These are phyloP conservation scores for Naematelia encephala DNA, from an alignment of 768 basidiomycete species.

Conservation along the genomic window DNA sequence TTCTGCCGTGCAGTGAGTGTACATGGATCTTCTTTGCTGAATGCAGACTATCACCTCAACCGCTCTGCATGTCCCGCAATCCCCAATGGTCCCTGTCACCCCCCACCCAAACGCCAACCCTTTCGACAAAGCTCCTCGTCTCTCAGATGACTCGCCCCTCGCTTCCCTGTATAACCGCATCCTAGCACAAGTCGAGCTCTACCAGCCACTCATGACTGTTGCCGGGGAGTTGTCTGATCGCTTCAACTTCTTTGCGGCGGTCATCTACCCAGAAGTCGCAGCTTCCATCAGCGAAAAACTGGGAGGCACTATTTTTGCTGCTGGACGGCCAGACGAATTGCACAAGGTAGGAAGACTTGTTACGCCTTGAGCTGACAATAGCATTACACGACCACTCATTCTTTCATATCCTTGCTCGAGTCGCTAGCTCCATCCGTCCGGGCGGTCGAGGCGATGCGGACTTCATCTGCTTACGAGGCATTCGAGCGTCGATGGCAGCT, in stretches of 20 bases:
- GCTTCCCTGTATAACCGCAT: constrained; percentile 76
- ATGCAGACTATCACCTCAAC: constrained; percentile 65
- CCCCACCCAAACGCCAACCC: constrained; percentile 60
- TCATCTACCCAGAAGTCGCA: constrained; percentile 83
- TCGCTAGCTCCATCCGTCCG: constrained; percentile 71
- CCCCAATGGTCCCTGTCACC: constrained; percentile 68
- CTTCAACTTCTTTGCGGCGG: constrained; percentile 81
- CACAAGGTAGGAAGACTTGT: constrained; percentile 62
- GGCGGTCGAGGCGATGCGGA: constrained; percentile 68
- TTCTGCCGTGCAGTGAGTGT: constrained; percentile 71
- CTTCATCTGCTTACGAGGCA: constrained; percentile 64
- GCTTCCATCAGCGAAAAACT: constrained; percentile 78
- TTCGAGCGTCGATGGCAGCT: constrained; percentile 92
- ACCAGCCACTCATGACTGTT: constrained; percentile 69
- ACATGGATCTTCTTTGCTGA: constrained; percentile 5
- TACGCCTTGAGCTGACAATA: constrained; percentile 44
- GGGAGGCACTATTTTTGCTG: constrained; percentile 79
- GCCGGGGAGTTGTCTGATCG: constrained; percentile 62
- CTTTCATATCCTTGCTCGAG: constrained; percentile 78
- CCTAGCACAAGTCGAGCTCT: constrained; percentile 56
- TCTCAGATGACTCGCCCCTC: constrained; percentile 63
- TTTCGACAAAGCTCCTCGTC: constrained; percentile 48
- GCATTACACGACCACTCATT: constrained; percentile 80
- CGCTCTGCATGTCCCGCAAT: constrained; percentile 60
- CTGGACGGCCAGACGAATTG: constrained; percentile 84